Conservation (phyloP, 2,329 filamentous ascomycete species). For the Epichloe coenophiala region DNA sequence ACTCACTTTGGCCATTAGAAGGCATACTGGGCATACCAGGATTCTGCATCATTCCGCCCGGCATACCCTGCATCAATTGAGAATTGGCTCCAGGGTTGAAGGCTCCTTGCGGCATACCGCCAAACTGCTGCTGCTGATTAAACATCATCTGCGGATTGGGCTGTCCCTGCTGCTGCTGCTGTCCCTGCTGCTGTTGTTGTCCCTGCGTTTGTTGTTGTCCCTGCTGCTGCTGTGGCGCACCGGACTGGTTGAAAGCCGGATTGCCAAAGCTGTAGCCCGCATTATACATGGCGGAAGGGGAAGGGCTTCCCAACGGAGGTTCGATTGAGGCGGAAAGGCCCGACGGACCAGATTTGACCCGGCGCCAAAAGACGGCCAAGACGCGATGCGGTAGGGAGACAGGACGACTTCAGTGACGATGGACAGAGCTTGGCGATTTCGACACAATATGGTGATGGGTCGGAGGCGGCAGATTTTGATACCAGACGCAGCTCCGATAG, state of each 20-base stretch:
- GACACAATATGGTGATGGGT: neutral
- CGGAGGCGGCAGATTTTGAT: neutral
- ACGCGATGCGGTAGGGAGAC: neutral
- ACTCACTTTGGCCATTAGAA: slow-evolving; percentile 47
- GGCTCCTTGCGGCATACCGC: slow-evolving; percentile 36
- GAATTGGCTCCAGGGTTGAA: slow-evolving; percentile 38
- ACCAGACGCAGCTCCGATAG: neutral
- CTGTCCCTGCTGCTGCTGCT: slow-evolving; percentile 22
- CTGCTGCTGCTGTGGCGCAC: slow-evolving; percentile 15
- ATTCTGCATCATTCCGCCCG: slow-evolving; percentile 51
- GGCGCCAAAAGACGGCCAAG: neutral
- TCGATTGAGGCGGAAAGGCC: neutral
- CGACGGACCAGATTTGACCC: neutral
- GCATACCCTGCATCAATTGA: slow-evolving; percentile 41
- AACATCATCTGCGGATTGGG: slow-evolving; percentile 44
- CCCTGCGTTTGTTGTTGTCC: slow-evolving; percentile 32
- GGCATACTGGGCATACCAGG: slow-evolving; percentile 45
- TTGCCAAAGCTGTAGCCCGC: slow-evolving; percentile 41
- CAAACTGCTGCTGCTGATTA: slow-evolving; percentile 41
- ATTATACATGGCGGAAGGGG: slow-evolving; percentile 33
- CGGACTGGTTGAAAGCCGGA: slow-evolving; percentile 30
- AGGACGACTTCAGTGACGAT: no score
- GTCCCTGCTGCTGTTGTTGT: slow-evolving; percentile 31
- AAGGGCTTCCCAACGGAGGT: neutral
- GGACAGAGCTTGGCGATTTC: no score